These are phyloP conservation scores for Magnusiomyces tetraspermus DNA, from an alignment of 1,139 yeast species.

Conservation along the genomic window DNA sequence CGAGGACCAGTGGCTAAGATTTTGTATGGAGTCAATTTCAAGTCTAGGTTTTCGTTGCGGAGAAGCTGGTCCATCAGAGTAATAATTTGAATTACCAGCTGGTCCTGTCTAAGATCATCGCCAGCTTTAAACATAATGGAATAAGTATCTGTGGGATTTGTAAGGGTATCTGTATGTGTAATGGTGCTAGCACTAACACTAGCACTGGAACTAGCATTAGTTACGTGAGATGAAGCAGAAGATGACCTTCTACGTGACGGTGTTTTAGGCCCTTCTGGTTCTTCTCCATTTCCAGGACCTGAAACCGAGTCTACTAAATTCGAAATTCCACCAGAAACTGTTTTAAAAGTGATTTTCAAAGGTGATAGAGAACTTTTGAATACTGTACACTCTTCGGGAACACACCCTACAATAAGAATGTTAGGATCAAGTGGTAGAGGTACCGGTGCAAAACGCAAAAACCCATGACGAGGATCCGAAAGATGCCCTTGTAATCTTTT, in stretches of 20 bases:
- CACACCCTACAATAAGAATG: slow-evolving; percentile 58
- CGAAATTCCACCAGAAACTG: slow-evolving; percentile 24
- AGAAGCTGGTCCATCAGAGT: slow-evolving; percentile 83
- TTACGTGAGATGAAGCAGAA: neutral
- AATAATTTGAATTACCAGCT: slow-evolving; percentile 85
- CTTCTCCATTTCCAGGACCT: neutral
- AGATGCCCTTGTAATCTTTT: slow-evolving; percentile 36
- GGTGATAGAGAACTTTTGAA: slow-evolving; percentile 90
- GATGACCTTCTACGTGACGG: neutral
- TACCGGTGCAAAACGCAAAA: slow-evolving; percentile 45
- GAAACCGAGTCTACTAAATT: too few relatives aligned
- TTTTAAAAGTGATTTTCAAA: slow-evolving; percentile 66
- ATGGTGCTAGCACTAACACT: neutral
- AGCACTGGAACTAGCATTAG: neutral
- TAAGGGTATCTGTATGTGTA: neutral
- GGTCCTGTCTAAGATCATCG: slow-evolving; percentile 94
- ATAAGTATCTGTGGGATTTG: slow-evolving; percentile 43
- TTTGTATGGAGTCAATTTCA: slow-evolving; percentile 78
- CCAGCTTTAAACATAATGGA: slow-evolving; percentile 92
- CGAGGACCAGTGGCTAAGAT: slow-evolving; percentile 84
- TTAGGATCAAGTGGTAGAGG: slow-evolving; percentile 68
- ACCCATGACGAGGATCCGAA: slow-evolving; percentile 33
- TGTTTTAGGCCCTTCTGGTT: neutral
- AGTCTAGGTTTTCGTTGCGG: slow-evolving; percentile 81
- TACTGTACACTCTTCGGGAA: slow-evolving; percentile 73